These are phyloP conservation scores for Botryosphaeria dothidea DNA, from an alignment of 2,329 filamentous ascomycete genomes.

Conservation along the genomic window DNA sequence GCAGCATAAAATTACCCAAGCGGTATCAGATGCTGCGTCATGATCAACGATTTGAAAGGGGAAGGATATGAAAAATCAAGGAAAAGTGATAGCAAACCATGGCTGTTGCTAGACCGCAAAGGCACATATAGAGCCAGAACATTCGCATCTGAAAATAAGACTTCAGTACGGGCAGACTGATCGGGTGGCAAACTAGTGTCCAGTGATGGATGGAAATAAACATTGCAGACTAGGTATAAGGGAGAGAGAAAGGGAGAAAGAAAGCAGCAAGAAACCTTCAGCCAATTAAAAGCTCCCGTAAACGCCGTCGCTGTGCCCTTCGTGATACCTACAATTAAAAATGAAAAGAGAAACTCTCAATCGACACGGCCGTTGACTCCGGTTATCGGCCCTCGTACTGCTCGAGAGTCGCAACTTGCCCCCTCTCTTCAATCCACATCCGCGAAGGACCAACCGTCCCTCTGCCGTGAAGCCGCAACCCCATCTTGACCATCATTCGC, in stretches of 20 bases:
- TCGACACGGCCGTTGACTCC: too few species aligned
- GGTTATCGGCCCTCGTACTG: too few species aligned
- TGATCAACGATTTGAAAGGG: too few species aligned
- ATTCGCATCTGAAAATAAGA: too few species aligned
- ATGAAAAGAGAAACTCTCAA: too few species aligned
- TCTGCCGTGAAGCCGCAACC: not conserved
- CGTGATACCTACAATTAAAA: not conserved
- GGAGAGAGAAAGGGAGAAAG: not conserved
- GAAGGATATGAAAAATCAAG: too few species aligned
- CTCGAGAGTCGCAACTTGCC: not conserved
- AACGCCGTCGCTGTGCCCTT: constrained; percentile 2
- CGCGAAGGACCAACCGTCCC: constrained; percentile 4
- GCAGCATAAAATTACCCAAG: too few species aligned
- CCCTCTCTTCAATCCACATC: not conserved
- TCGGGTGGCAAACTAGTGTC: too few species aligned
- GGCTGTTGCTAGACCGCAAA: too few species aligned
- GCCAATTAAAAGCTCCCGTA: not conserved
- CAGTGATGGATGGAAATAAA: not conserved
- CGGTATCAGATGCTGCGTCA: not conserved
- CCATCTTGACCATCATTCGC: not conserved
- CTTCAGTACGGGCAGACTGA: too few species aligned
- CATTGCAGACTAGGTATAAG: not conserved
- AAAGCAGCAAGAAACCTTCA: not conserved
- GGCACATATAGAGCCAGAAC: too few species aligned
- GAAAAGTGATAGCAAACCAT: too few species aligned